A percentile compares a stretch with the other conserved stretches of the same genome.
These are phyloP conservation scores for Cercophora scortea DNA, from an alignment of 495 filamentous ascomycete genomes.

Conservation along the genomic window DNA sequence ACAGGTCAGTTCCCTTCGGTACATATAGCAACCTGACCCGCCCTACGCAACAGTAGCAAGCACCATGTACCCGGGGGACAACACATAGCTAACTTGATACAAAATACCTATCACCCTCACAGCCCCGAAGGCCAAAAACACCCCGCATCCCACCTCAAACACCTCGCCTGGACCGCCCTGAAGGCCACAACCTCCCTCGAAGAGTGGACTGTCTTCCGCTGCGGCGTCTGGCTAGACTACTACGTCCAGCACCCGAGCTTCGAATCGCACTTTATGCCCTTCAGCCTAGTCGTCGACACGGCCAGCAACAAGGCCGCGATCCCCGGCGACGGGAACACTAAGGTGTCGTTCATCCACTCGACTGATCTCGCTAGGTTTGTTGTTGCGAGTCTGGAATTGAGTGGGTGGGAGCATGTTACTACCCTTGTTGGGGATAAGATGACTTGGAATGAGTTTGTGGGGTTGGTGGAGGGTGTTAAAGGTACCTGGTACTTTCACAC, in stretches of 20 bases:
- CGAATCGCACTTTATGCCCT: constrained; percentile 41
- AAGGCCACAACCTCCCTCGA: not conserved
- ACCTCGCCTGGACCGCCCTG: no score
- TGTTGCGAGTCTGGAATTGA: constrained; percentile 35
- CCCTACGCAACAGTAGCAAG: no score
- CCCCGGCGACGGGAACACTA: constrained; percentile 42
- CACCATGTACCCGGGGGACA: no score
- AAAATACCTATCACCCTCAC: no score
- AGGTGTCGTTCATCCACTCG: constrained; percentile 44
- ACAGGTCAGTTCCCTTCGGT: constrained; percentile 9
- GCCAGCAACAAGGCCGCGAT: constrained; percentile 39
- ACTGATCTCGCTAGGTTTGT: constrained; percentile 44
- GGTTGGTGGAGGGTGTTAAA: constrained; percentile 36
- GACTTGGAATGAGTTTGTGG: constrained; percentile 40
- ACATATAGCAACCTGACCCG: not conserved
- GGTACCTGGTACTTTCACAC: no score
- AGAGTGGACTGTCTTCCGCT: not conserved
- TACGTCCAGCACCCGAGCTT: constrained; percentile 25
- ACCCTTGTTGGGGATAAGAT: constrained; percentile 38
- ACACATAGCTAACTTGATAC: no score
- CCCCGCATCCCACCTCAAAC: no score
- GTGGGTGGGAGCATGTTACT: constrained; percentile 37
- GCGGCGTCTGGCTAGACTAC: constrained; percentile 38
- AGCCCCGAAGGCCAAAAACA: no score
- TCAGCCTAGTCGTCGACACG: constrained; percentile 41